Evolutionary conservation across 352 stramenopile species (phyloP).

Genomic region (Globisporangium cederbergense): DNA sequence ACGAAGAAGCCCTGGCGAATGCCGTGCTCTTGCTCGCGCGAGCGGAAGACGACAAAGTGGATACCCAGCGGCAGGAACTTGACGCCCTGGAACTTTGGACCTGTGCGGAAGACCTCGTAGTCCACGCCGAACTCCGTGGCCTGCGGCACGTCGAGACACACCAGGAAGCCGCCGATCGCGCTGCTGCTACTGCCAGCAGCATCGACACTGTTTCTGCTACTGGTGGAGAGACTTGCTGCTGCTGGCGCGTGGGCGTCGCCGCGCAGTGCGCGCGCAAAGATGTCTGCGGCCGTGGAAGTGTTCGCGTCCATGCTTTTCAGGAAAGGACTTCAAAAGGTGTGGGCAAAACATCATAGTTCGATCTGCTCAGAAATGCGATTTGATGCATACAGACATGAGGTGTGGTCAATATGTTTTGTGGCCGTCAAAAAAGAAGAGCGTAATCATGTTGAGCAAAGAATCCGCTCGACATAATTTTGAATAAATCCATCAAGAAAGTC

Average conservation of each 20-base stretch:
- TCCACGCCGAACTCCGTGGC: slow-evolving; percentile 82
- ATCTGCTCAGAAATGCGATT: no score
- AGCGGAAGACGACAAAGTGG: slow-evolving; percentile 82
- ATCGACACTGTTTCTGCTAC: background rate
- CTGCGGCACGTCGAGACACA: slow-evolving; percentile 79
- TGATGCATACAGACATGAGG: no score
- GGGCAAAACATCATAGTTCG: background rate
- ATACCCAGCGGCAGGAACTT: slow-evolving; percentile 82
- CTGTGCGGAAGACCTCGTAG: slow-evolving; percentile 84
- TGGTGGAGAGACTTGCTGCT: background rate
- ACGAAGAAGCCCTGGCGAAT: slow-evolving; percentile 85
- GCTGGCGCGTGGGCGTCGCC: background rate
- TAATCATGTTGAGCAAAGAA: no score
- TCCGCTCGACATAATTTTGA: no score
- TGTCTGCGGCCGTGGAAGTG: slow-evolving; percentile 20
- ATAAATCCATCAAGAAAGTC: no score
- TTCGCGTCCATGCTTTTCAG: slow-evolving; percentile 6
- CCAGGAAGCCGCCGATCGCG: slow-evolving; percentile 61
- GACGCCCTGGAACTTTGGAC: slow-evolving; percentile 73
- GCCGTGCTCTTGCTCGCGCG: slow-evolving; percentile 71
- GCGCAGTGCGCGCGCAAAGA: slow-evolving; percentile 41
- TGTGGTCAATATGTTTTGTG: no score
- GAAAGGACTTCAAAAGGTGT: slow-evolving; percentile 5
- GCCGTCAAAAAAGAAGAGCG: no score
- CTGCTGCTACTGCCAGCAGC: background rate